Percentiles rank a stretch among this genome's conserved stretches.
Conservation (phyloP, 495 filamentous ascomycete species). For the Neurospora sp. region DNA sequence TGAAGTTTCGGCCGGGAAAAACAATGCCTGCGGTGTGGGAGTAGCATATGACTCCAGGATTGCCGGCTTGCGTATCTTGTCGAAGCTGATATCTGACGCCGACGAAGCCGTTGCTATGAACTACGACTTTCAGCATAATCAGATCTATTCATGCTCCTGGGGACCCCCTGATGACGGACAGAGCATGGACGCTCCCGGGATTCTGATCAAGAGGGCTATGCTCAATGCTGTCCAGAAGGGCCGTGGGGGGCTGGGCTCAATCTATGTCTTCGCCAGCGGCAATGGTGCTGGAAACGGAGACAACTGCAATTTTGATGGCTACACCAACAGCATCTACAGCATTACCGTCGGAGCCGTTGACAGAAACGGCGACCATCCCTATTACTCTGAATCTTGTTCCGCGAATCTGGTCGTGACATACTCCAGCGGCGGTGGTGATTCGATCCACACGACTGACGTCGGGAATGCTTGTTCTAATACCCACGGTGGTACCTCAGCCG, state of each 20-base stretch:
- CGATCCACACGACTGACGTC: slow-evolving; percentile 95
- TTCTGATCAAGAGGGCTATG: slow-evolving; percentile 84
- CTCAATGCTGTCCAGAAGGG: slow-evolving; percentile 86
- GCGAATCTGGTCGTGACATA: slow-evolving; percentile 93
- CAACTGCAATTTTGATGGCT: slow-evolving; percentile 99
- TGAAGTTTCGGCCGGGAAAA: slow-evolving; percentile 82
- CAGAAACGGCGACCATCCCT: slow-evolving; percentile 71
- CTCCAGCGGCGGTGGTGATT: slow-evolving; percentile 78
- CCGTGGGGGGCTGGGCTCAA: slow-evolving; percentile 70
- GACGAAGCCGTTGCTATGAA: slow-evolving; percentile 91
- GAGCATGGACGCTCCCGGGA: slow-evolving; percentile 87
- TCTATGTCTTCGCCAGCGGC: slow-evolving; percentile 95
- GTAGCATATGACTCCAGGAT: slow-evolving; percentile 89
- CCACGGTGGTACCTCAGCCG: slow-evolving; percentile 95
- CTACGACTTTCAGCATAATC: slow-evolving; percentile 80
- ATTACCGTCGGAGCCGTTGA: slow-evolving; percentile 95
- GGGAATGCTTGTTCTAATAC: slow-evolving; percentile 68
- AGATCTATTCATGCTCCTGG: slow-evolving; percentile 99
- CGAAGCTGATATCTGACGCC: slow-evolving; percentile 77
- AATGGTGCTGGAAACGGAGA: slow-evolving; percentile 83
- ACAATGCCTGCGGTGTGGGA: slow-evolving; percentile 90
- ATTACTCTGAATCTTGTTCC: slow-evolving; percentile 92
- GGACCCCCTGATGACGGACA: slow-evolving; percentile 87
- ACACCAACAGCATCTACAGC: slow-evolving; percentile 98
- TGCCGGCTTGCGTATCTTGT: slow-evolving; percentile 82